Percentiles rank a stretch among this genome's conserved stretches.
Evolutionary conservation across 306 rosid genomes (phyloP).

Genomic region (Spatholobus suberectus): DNA sequence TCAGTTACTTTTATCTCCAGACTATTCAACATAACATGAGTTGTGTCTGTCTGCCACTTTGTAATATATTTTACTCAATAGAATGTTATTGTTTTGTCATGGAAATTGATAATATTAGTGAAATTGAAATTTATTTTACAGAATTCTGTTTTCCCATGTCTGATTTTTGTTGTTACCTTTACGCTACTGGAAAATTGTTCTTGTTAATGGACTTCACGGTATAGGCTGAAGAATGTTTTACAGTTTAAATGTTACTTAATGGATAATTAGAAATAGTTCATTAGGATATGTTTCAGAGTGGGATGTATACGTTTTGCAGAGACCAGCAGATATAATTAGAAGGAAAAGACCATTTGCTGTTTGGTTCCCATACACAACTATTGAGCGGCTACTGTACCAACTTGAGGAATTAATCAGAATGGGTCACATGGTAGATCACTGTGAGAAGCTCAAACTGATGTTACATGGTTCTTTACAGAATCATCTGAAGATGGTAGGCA

Average conservation of each 20-base stretch:
- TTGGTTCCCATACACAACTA: slow-evolving; percentile 88
- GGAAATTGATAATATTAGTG: not conserved
- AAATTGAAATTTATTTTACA: not conserved
- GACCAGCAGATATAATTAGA: slow-evolving; percentile 70
- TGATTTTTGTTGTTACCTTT: not conserved
- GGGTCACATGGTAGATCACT: slow-evolving; percentile 91
- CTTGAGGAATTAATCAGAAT: slow-evolving; percentile 70
- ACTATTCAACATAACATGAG: not conserved
- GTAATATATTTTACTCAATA: slow-evolving; percentile 1
- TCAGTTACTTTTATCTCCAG: not conserved
- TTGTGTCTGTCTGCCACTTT: not conserved
- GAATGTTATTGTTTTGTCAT: not conserved
- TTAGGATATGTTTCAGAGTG: not conserved
- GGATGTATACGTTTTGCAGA: slow-evolving; percentile 59
- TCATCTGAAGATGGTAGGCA: slow-evolving; percentile 73
- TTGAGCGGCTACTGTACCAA: slow-evolving; percentile 72
- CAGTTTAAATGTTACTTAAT: not conserved
- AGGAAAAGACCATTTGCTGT: slow-evolving; percentile 82
- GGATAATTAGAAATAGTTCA: slow-evolving; percentile 5
- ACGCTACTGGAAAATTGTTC: not conserved
- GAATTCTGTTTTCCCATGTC: not conserved
- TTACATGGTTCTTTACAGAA: slow-evolving; percentile 67
- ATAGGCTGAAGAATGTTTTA: slow-evolving; percentile 1
- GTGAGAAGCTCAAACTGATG: slow-evolving; percentile 70
- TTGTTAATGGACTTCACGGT: not conserved